Percentiles rank a stretch among this genome's conserved stretches.
phyloP scores from a whole-genome alignment of 1,284 basidiomycete species.

The Earliella scabrosa region DNA sequence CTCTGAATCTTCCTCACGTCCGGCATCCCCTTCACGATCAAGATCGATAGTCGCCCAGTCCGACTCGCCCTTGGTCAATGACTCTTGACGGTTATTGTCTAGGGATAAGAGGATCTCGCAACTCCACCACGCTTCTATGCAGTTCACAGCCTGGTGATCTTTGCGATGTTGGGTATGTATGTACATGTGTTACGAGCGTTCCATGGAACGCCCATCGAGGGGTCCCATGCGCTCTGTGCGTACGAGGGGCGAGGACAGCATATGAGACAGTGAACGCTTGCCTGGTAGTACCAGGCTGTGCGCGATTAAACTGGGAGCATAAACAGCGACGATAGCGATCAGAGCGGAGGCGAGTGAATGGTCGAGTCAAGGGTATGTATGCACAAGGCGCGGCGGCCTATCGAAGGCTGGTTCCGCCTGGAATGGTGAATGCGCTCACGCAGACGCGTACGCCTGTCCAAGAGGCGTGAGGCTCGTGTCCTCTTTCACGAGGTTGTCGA shows the following conservation, averaged over 20 bases:
- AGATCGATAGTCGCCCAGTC: no score
- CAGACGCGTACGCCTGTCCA: constrained; percentile 19
- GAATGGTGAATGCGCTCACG: no score
- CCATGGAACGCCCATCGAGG: constrained; percentile 13
- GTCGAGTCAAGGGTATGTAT: not conserved
- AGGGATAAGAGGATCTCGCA: no score
- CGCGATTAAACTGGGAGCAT: not conserved
- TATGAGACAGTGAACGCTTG: not conserved
- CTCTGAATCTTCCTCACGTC: no score
- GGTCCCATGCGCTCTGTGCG: not conserved
- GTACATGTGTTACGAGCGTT: constrained; percentile 3
- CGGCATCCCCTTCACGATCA: no score
- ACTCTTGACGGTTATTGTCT: no score
- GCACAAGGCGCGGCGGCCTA: no score
- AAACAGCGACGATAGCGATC: not conserved
- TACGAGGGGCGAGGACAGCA: not conserved
- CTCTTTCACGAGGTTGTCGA: constrained; percentile 31
- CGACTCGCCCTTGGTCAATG: no score
- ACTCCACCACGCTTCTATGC: no score
- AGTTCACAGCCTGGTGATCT: no score
- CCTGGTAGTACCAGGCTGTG: no score
- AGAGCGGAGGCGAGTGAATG: not conserved
- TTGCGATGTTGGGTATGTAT: not conserved
- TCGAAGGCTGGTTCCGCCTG: no score
- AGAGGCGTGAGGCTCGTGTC: constrained; percentile 23